A percentile compares a stretch with the other conserved stretches of the same genome.
Evolutionary conservation across 495 filamentous ascomycete genomes (phyloP).

Genomic region (Trichoderma parareesei): DNA sequence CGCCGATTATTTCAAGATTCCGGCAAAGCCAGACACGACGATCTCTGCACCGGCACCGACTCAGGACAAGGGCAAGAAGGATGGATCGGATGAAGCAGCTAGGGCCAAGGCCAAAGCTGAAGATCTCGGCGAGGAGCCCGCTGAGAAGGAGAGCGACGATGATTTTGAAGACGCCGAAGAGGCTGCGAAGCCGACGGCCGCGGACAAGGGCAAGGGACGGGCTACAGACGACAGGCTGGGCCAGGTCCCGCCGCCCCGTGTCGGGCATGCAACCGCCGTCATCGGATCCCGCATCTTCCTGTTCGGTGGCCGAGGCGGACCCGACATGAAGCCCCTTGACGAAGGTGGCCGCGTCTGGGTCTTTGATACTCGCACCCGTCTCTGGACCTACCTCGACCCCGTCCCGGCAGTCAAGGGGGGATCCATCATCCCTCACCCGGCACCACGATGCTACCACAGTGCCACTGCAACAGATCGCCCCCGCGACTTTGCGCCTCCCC

Average conservation of each 20-base stretch:
- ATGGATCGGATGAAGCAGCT: slow-evolving; percentile 12
- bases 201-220: slow-evolving; percentile 23
- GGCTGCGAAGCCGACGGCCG: slow-evolving; percentile 9
- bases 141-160: slow-evolving; percentile 12
- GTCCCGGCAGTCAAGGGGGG: slow-evolving; percentile 25
- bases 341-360: slow-evolving; percentile 61
- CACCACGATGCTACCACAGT: slow-evolving; percentile 38
- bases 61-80: slow-evolving; percentile 8
- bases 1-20: slow-evolving; percentile 49
- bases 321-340: slow-evolving; percentile 39
- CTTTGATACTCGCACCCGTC: slow-evolving; percentile 48
- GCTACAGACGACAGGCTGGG: slow-evolving; percentile 15
- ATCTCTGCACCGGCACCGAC: slow-evolving; percentile 17
- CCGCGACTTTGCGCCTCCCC: slow-evolving; percentile 25
- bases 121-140: slow-evolving; percentile 23
- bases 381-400: slow-evolving; percentile 50
- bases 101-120: slow-evolving; percentile 31
- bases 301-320: slow-evolving; percentile 49
- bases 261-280: slow-evolving; percentile 50
- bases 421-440: slow-evolving; percentile 17
- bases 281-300: slow-evolving; percentile 55
- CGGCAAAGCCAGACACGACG: slow-evolving; percentile 27
- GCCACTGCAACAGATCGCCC: slow-evolving; percentile 43
- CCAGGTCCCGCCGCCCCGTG: slow-evolving; percentile 40
- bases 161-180: slow-evolving; percentile 4